phyloP scores from a whole-genome alignment of 495 filamentous ascomycete species.

The Halenospora varia region DNA sequence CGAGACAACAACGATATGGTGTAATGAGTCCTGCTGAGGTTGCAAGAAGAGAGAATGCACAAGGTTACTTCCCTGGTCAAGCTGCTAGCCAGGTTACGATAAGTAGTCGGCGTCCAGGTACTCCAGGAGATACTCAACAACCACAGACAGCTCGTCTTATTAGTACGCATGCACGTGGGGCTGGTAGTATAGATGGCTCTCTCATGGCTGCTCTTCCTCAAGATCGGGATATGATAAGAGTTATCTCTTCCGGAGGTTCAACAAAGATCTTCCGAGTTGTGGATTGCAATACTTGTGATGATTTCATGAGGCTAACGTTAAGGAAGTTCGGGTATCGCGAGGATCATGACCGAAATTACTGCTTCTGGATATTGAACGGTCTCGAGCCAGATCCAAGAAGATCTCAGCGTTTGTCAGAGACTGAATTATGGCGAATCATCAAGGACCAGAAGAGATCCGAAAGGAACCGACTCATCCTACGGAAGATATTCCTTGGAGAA shows the following conservation, averaged over 20 bases:
- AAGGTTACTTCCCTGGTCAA: conserved; percentile 44
- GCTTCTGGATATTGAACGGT: conserved; percentile 79
- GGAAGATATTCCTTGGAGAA: conserved; percentile 83
- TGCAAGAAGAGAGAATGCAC: conserved; percentile 44
- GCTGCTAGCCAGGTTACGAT: conserved; percentile 45
- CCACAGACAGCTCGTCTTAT: conserved; percentile 41
- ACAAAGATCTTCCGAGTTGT: conserved; percentile 89
- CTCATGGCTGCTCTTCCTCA: conserved; percentile 76
- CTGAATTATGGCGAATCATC: conserved; percentile 82
- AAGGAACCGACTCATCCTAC: conserved; percentile 81
- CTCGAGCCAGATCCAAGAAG: conserved; percentile 73
- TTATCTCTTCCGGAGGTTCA: conserved; percentile 86
- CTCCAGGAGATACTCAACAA: conserved; percentile 35
- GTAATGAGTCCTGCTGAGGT: conserved; percentile 50
- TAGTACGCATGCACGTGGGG: conserved; percentile 52
- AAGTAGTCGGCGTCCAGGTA: conserved; percentile 41
- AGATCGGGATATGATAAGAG: conserved; percentile 78
- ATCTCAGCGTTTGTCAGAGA: conserved; percentile 75
- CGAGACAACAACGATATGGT: conserved; percentile 40
- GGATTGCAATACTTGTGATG: conserved; percentile 83
- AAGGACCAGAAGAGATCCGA: conserved; percentile 70
- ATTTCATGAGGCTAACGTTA: conserved; percentile 80
- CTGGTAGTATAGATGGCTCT: conserved; percentile 73
- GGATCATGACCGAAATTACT: conserved; percentile 73
- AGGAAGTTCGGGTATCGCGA: conserved; percentile 76